These are phyloP conservation scores for Francoa sonchifolia DNA, from an alignment of 441 rosid genomes.

Conservation along the genomic window DNA sequence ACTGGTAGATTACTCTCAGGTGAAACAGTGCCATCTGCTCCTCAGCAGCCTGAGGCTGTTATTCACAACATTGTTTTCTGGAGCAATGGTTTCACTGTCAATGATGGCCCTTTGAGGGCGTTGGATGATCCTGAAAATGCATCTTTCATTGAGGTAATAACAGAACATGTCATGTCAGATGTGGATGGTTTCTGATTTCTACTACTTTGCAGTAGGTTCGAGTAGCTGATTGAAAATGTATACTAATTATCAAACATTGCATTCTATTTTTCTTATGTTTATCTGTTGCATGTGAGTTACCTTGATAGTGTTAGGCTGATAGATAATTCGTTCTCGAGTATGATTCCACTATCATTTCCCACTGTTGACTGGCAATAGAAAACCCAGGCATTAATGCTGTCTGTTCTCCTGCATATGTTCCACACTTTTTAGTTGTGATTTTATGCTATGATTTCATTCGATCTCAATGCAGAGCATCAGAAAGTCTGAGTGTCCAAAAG, in stretches of 20 bases:
- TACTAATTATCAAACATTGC: no score
- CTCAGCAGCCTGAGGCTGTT: constrained; percentile 75
- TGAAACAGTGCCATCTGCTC: constrained; percentile 52
- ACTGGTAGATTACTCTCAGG: constrained; percentile 86
- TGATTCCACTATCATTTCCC: not conserved
- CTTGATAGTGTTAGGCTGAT: no score
- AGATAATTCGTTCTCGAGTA: not conserved
- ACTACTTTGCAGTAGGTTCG: no score
- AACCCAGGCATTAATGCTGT: not conserved
- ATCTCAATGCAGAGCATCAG: constrained; percentile 55
- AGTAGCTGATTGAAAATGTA: no score
- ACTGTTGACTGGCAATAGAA: not conserved
- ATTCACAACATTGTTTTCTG: constrained; percentile 82
- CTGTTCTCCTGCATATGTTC: no score
- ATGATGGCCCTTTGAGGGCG: constrained; percentile 84
- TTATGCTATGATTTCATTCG: constrained; percentile 8
- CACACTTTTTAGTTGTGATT: not conserved
- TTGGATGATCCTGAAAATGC: constrained; percentile 94
- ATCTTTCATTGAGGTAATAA: constrained; percentile 73
- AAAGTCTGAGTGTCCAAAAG: constrained; percentile 90
- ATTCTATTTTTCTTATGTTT: no score
- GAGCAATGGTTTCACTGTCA: constrained; percentile 87
- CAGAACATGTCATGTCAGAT: not conserved
- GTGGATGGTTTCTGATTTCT: no score
- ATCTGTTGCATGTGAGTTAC: no score